These are phyloP conservation scores for Penicillium sp. DNA, from an alignment of 2,329 filamentous ascomycete species.

Conservation along the genomic window DNA sequence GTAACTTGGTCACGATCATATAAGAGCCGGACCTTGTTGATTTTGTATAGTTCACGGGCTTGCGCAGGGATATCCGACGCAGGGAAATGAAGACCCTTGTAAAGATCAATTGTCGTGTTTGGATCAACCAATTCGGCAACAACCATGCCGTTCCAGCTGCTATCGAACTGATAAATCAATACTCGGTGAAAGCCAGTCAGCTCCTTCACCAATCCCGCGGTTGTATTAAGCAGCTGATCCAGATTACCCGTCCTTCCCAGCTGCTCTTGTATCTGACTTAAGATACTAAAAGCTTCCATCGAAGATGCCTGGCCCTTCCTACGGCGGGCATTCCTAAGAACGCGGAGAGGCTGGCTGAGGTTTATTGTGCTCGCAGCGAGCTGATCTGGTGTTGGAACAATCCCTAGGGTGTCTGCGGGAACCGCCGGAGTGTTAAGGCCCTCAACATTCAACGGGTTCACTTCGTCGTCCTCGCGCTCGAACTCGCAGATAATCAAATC, in stretches of 20 bases:
- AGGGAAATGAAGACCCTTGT: constrained; percentile 79
- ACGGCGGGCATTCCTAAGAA: constrained; percentile 65
- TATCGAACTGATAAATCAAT: constrained; percentile 87
- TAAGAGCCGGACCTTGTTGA: constrained; percentile 79
- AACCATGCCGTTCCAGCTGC: constrained; percentile 71
- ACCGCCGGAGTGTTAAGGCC: constrained; percentile 13
- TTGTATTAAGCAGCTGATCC: constrained; percentile 65
- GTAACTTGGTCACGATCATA: constrained; percentile 77
- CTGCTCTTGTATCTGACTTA: constrained; percentile 86
- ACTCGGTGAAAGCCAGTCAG: constrained; percentile 84
- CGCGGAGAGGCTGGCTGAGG: constrained; percentile 65
- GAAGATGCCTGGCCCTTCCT: constrained; percentile 63
- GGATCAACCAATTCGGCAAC: constrained; percentile 82
- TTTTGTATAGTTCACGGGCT: constrained; percentile 81
- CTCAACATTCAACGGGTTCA: constrained; percentile 34
- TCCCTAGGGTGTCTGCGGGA: constrained; percentile 54
- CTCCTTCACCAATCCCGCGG: constrained; percentile 80
- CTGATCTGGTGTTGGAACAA: constrained; percentile 65
- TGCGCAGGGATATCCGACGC: constrained; percentile 75
- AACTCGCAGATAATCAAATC: constrained; percentile 79
- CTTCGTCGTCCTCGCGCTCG: constrained; percentile 71
- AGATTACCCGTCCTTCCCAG: constrained; percentile 56
- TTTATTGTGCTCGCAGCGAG: constrained; percentile 66
- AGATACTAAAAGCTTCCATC: constrained; percentile 88
- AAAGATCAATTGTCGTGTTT: constrained; percentile 67